Base-by-base conservation (phyloP, 2,329 filamentous ascomycete genomes). In the Talaromyces sp. region DNA sequence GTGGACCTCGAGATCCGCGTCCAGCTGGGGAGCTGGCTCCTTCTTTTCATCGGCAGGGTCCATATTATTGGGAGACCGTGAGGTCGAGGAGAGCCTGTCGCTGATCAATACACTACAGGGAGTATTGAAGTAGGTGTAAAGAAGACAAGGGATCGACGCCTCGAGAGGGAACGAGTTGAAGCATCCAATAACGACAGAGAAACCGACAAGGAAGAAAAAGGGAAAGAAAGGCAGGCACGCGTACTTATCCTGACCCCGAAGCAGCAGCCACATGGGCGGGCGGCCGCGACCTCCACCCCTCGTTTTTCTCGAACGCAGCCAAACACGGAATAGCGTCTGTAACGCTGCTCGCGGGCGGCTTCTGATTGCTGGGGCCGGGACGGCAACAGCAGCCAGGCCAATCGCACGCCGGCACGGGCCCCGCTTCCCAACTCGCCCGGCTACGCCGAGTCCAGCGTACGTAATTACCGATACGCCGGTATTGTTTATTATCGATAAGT, bases 1-100 rank as follows among this genome's bases (percentile, higher is more conserved):
- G 17, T 52, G 49, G 7, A 66, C 60, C 32, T 70, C 70, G 8
- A 67, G 29, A 26, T 70, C 70, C 9, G 67, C 29, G 21, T 63
- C 62, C 19, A 65, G 58, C 19, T 63, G 24, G 1, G 65, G 63
- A 3, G 26, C 29, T 13, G 49, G 24, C n/a, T 17, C 17, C 52
- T 58, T 50, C 29, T 67, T 61, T 10, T 61, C 59, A 17, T 61
- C 41, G 29, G 29, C 55, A 19, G 59, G 24, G 19, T 52, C 49
- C 49, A 52, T 52, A 26, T 8, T 52, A 26, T 8, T 52, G 24
- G 5, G 49, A 29, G 43, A 17, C n/a, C 41, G 38, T 31, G 7
- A 13, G 4, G 17, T 43, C n/a, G 41, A 46, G 41, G 35, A 38
- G n/a, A 38, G 35, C 35, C 35, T 38, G 17, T 38, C 43, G 9